Conservation (phyloP, 495 filamentous ascomycete species). For the Tuber melanosporum region DNA sequence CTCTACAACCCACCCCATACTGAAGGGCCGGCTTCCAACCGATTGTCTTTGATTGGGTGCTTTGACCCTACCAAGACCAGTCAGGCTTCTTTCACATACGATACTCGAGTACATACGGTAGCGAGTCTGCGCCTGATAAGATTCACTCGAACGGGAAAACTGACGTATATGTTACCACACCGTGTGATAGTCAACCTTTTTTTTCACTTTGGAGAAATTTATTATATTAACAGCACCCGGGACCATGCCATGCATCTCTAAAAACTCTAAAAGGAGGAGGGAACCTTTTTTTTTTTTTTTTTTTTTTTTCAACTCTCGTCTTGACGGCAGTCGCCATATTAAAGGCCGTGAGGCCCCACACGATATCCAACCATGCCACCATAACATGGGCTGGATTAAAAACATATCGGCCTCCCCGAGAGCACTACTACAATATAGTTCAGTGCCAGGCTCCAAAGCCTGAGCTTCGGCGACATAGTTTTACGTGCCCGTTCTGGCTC, state of each 20-base stretch:
- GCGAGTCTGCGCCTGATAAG: neutral
- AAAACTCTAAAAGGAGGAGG: neutral
- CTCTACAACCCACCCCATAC: neutral
- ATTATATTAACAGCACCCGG: neutral
- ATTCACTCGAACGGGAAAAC: neutral
- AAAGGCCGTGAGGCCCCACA: neutral
- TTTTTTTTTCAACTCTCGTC: neutral
- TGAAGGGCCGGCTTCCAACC: neutral
- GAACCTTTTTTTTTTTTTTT: neutral
- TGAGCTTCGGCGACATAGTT: neutral
- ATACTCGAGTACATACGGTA: neutral
- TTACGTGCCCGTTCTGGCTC: neutral
- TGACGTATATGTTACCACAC: neutral
- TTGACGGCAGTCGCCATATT: neutral
- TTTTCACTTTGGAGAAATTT: neutral
- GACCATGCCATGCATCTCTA: neutral
- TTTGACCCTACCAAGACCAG: neutral
- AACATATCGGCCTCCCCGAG: neutral
- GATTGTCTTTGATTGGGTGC: neutral
- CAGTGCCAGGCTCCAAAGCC: neutral
- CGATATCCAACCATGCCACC: neutral
- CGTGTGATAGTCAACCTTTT: neutral
- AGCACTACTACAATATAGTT: neutral
- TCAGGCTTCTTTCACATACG: neutral
- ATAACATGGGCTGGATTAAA: neutral